Conservation (phyloP, 2,329 filamentous ascomycete genomes). For the Hypoxylon sp. region DNA sequence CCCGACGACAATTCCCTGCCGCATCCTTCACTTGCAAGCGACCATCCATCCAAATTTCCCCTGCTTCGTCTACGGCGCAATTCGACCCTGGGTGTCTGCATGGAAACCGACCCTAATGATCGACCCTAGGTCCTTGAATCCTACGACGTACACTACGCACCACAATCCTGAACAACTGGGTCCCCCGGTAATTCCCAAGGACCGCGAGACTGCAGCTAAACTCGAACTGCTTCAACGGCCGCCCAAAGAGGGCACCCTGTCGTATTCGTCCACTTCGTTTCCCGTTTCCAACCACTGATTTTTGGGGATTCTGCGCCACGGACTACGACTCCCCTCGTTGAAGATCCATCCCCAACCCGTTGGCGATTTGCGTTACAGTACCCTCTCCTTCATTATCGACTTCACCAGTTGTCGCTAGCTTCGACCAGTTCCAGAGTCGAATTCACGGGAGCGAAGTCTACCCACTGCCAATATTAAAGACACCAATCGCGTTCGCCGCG, state of each 20-base stretch:
- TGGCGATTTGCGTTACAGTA: background rate
- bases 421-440: background rate
- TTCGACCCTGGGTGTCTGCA: constrained; percentile 33
- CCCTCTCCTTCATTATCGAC: constrained; percentile 5
- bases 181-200: constrained; percentile 21
- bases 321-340: constrained; percentile 2
- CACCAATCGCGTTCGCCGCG: background rate
- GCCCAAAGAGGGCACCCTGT: constrained; percentile 31
- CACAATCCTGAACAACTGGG: constrained; percentile 24
- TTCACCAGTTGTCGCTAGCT: background rate
- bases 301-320: constrained; percentile 41
- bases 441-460: background rate
- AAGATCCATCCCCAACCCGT: background rate
- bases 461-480: constrained; percentile 2
- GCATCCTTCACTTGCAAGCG: constrained; percentile 34
- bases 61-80: constrained; percentile 23
- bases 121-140: constrained; percentile 24
- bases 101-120: constrained; percentile 25
- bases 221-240: constrained; percentile 36
- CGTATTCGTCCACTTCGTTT: constrained; percentile 10
- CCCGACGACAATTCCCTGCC: constrained; percentile 40
- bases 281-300: constrained; percentile 41
- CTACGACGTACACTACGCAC: constrained; percentile 20
- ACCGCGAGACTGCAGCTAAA: constrained; percentile 35
- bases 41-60: constrained; percentile 28